Evolutionary conservation across 2,329 filamentous ascomycete genomes (phyloP), one percentile per base, ranked within the genome.

Genomic region (Nectriaceae sp.): DNA sequence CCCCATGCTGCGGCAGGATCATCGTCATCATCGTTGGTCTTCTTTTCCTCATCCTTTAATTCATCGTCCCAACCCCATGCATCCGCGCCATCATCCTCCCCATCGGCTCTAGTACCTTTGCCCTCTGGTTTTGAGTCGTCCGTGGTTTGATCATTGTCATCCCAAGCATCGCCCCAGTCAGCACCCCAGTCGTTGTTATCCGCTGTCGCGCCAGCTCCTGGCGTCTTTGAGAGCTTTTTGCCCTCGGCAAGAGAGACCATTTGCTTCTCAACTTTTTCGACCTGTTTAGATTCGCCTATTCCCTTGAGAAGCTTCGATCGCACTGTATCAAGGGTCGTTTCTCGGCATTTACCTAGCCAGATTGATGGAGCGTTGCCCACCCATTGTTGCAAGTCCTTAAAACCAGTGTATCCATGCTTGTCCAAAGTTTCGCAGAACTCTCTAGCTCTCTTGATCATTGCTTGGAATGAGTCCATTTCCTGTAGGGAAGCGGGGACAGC

Each of bases 31-130:
- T 67, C 65, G 2, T 59, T 53, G 10, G 16, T 39, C 24, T 56
- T 49, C n/a, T 53, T 47, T 10, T 61, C 54, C 15, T 65, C 55
- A 43, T 67, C 56, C 53, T 65, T 57, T 35, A 68, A 62, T 42
- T 88, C 88, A 15, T 84, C 90, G 19, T 84, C 88, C 89, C 91
- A 96, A 3, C 88, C 90, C 88, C 90, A 95, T 21, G 90, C 89
- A 56, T 90, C 88, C 11, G 73, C 74, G 1, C 70, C 74, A 8
- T 77, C 75, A 19, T 77, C 73, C 37, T 74, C 69, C 4, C 39
- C 53, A 33, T 44, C 42, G 13, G 35, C 20, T 15, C 41, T 21
- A n/a, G 50, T 10, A 11, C 5, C 8, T 16, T 52, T 53, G 6
- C 39, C 49, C 11, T 57, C 59, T 15, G 51, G 11, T 4, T 46